A percentile compares a stretch with the other conserved stretches of the same genome.
These are phyloP conservation scores for Myriosclerotinia curreyana DNA, from an alignment of 2,329 filamentous ascomycete genomes.

Conservation along the genomic window DNA sequence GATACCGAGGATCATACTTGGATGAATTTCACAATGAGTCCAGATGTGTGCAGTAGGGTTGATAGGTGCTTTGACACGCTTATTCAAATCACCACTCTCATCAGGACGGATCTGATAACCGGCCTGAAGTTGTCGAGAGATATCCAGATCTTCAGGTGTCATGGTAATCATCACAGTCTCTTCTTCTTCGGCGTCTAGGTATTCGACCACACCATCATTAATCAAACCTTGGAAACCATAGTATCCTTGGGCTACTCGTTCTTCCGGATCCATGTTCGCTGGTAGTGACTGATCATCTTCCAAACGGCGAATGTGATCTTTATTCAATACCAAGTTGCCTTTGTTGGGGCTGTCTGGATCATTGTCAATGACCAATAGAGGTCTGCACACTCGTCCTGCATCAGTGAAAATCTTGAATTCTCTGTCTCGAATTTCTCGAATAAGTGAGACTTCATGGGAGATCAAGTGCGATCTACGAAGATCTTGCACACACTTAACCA, in stretches of 20 bases:
- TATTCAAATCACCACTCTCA: conserved; percentile 70
- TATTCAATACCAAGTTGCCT: conserved; percentile 77
- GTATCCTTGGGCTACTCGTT: conserved; percentile 54
- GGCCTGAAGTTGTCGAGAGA: conserved; percentile 66
- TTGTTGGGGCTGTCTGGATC: conserved; percentile 70
- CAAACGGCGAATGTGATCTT: conserved; percentile 76
- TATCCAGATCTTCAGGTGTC: conserved; percentile 91
- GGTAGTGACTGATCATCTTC: conserved; percentile 67
- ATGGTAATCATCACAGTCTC: conserved; percentile 99
- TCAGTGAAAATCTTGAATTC: conserved; percentile 99
- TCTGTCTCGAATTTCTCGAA: conserved; percentile 92
- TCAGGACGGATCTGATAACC: conserved; percentile 60
- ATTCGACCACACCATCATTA: conserved; percentile 83
- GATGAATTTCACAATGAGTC: conserved; percentile 98
- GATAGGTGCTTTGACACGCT: conserved; percentile 81
- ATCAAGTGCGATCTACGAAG: conserved; percentile 79
- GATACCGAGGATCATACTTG: conserved; percentile 97
- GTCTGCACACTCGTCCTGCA: conserved; percentile 89
- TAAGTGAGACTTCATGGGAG: conserved; percentile 87
- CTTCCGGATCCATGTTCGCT: conserved; percentile 56
- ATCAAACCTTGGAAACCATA: conserved; percentile 90
- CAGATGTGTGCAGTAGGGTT: conserved; percentile 87
- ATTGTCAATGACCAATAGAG: conserved; percentile 90
- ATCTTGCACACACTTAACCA: conserved; percentile 75
- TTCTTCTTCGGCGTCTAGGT: conserved; percentile 96